Percentiles rank a stretch among this genome's conserved stretches.
These are phyloP conservation scores for Sarcomyxa edulis DNA, from an alignment of 768 basidiomycete genomes.

Conservation along the genomic window DNA sequence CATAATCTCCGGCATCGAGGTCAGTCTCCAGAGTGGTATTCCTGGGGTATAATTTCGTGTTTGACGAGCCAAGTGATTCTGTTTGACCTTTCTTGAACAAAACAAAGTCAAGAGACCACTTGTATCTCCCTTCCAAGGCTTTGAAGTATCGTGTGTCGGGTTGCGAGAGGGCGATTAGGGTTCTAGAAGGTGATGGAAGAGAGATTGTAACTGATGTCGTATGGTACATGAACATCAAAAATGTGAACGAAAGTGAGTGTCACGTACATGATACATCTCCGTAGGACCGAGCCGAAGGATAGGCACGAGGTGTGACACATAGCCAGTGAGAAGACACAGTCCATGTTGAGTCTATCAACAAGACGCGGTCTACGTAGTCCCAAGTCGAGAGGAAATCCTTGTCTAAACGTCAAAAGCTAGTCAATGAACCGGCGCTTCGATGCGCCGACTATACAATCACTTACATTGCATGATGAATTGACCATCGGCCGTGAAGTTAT, in stretches of 20 bases:
- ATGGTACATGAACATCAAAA: not conserved
- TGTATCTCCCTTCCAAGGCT: slow-evolving; percentile 27
- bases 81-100: slow-evolving; percentile 38
- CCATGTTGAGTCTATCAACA: slow-evolving; percentile 47
- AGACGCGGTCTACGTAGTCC: slow-evolving; percentile 41
- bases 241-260: not conserved
- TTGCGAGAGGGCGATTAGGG: slow-evolving; percentile 43
- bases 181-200: slow-evolving; percentile 26
- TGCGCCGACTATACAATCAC: slow-evolving; percentile 8
- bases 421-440: too few relatives aligned
- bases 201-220: slow-evolving; percentile 37
- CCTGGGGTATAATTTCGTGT: slow-evolving; percentile 23
- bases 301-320: slow-evolving; percentile 27
- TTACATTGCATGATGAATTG: slow-evolving; percentile 55
- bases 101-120: slow-evolving; percentile 43
- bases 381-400: slow-evolving; percentile 41
- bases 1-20: slow-evolving; percentile 36
- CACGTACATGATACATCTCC: slow-evolving; percentile 43
- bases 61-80: slow-evolving; percentile 25
- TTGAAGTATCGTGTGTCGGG: slow-evolving; percentile 41
- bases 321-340: slow-evolving; percentile 48
- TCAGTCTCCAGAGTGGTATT: slow-evolving; percentile 35
- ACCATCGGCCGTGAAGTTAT: slow-evolving; percentile 47
- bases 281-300: slow-evolving; percentile 32
- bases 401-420: slow-evolving; percentile 27